Percentiles rank a stretch among this genome's conserved stretches.
Conservation (phyloP, 2,329 filamentous ascomycete genomes). For the Scytalidium sp. region DNA sequence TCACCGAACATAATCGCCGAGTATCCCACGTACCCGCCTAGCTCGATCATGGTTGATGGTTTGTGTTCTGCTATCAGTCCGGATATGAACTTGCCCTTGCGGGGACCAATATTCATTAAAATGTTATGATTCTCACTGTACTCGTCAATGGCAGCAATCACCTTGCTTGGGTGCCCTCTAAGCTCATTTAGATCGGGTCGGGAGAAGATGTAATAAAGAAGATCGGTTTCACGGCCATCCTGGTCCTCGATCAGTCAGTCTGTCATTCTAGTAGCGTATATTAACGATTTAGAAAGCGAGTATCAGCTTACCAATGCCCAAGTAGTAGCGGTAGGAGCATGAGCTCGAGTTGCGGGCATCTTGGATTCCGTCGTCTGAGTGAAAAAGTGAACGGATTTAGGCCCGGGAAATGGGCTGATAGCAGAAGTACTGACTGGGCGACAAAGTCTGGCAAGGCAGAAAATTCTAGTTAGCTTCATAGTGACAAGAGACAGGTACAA, state of each 20-base stretch:
- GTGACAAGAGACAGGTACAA: neutral
- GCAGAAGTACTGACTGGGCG: too few relatives aligned
- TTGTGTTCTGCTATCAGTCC: conserved; percentile 65
- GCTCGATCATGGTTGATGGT: conserved; percentile 70
- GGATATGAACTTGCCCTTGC: conserved; percentile 70
- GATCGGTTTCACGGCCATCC: conserved; percentile 71
- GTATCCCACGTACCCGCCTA: conserved; percentile 81
- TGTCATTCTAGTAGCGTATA: conserved; percentile 44
- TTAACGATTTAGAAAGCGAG: neutral
- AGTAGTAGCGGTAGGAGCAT: neutral
- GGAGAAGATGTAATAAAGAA: conserved; percentile 66
- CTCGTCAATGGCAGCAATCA: conserved; percentile 69
- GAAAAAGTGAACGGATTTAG: too few relatives aligned
- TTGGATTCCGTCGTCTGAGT: too few relatives aligned
- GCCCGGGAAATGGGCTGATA: too few relatives aligned
- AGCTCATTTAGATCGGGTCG: conserved; percentile 61
- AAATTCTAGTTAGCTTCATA: too few relatives aligned
- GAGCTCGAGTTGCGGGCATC: too few relatives aligned
- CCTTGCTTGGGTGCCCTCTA: conserved; percentile 58
- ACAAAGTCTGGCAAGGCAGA: too few relatives aligned
- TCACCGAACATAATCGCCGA: conserved; percentile 74
- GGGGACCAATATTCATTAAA: conserved; percentile 76
- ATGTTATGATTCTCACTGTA: conserved; percentile 64
- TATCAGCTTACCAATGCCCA: neutral
- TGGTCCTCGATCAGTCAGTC: neutral